phyloP scores from a whole-genome alignment of 202 grass and related monocot genomes.

The Zoysia matrella region DNA sequence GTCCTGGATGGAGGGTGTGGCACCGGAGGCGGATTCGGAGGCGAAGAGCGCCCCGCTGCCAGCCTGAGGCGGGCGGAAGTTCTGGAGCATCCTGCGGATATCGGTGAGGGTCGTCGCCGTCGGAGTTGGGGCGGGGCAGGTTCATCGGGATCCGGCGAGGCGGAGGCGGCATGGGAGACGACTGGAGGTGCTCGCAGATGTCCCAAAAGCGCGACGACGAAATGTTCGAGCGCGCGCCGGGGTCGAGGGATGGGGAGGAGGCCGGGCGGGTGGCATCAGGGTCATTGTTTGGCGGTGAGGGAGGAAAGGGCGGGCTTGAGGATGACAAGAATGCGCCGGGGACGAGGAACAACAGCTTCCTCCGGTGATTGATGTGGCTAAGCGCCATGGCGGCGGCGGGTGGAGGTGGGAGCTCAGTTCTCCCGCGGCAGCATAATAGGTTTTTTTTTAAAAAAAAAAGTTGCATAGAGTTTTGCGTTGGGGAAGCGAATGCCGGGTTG shows the following conservation, averaged over 20 bases:
- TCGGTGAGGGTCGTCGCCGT: constrained; percentile 22
- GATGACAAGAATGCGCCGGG: constrained; percentile 44
- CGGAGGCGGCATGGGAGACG: constrained; percentile 31
- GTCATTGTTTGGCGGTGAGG: constrained; percentile 23
- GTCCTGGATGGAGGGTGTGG: constrained; percentile 47
- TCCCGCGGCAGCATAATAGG: constrained; percentile 41
- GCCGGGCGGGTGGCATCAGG: constrained; percentile 1
- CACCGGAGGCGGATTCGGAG: neutral
- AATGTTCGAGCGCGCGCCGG: neutral
- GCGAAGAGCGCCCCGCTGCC: constrained; percentile 12
- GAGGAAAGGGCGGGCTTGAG: constrained; percentile 38
- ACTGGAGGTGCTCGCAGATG: constrained; percentile 51
- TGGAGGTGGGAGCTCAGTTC: constrained; percentile 8
- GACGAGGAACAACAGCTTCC: constrained; percentile 24
- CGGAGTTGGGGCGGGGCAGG: constrained; percentile 42
- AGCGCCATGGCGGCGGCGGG: constrained; percentile 71
- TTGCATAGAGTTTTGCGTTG: no score
- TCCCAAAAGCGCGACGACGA: constrained; percentile 34
- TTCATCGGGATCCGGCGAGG: constrained; percentile 48
- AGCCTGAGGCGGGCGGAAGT: constrained; percentile 3
- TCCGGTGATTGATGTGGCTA: constrained; percentile 42
- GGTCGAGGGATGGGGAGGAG: neutral
- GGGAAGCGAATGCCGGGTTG: neutral
- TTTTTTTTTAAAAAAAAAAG: neutral
- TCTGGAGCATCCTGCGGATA: constrained; percentile 49